phyloP scores from a whole-genome alignment of 202 grass and related monocot species.

The Setaria italica region DNA sequence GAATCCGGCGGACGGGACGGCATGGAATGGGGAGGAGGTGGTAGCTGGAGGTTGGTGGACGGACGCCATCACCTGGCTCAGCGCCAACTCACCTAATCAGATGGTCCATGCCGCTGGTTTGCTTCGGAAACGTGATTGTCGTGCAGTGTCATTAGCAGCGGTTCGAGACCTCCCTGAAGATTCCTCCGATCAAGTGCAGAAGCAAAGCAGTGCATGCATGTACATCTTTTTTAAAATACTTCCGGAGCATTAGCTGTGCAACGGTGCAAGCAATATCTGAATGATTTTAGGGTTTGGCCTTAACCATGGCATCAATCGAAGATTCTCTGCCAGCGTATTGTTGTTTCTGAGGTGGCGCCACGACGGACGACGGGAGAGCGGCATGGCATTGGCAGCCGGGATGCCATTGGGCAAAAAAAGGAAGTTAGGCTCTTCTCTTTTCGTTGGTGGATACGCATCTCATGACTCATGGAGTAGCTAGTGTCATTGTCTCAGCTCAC shows the following conservation, averaged over 20 bases:
- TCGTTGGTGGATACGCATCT: conserved; percentile 11
- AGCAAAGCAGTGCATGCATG: background rate
- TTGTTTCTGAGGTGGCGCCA: conserved; percentile 9
- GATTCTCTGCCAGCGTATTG: background rate
- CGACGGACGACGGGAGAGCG: background rate
- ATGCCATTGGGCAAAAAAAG: background rate
- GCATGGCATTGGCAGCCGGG: background rate
- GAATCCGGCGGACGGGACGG: conserved; percentile 37
- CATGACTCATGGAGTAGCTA: background rate
- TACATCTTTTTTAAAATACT: background rate
- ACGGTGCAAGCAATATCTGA: no score
- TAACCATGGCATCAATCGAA: background rate
- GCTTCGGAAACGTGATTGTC: conserved; percentile 33
- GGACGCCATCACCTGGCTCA: conserved; percentile 47
- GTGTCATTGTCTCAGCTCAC: background rate
- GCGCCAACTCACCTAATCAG: background rate
- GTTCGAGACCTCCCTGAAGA: conserved; percentile 4
- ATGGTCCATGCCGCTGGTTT: background rate
- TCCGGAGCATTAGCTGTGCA: background rate
- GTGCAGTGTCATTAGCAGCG: background rate
- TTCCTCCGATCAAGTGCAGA: background rate
- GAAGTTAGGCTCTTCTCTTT: conserved; percentile 24
- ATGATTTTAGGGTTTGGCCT: background rate
- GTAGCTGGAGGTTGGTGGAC: conserved; percentile 75
- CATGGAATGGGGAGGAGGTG: conserved; percentile 34